Percentiles rank a stretch among this genome's conserved stretches.
Conservation (phyloP, 768 basidiomycete genomes). For the Naganishia kalamii region DNA sequence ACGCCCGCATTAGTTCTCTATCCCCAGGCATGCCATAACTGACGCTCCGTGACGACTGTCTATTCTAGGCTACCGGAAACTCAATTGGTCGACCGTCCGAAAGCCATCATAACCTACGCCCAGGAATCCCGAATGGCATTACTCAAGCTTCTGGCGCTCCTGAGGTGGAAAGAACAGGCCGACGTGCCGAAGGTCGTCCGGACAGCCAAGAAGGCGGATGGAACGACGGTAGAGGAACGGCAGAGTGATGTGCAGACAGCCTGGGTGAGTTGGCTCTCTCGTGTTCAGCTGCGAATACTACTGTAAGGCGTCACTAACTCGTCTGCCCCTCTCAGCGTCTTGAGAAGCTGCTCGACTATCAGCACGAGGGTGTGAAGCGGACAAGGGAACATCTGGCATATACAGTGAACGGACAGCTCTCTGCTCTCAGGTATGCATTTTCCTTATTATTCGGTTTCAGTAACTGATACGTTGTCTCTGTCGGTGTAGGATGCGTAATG, state of each 20-base stretch:
- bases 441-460: background rate
- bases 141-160: slow-evolving; percentile 11
- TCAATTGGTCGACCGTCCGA: slow-evolving; percentile 11
- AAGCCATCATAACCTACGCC: slow-evolving; percentile 6
- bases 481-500: background rate
- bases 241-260: slow-evolving; percentile 11
- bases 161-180: slow-evolving; percentile 16
- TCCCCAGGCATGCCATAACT: background rate
- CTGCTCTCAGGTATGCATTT: background rate
- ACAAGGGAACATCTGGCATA: slow-evolving; percentile 9
- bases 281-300: too few relatives aligned
- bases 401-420: slow-evolving; percentile 6
- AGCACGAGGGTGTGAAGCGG: slow-evolving; percentile 9
- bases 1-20: background rate
- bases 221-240: background rate
- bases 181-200: background rate
- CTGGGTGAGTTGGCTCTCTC: background rate
- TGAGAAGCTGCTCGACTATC: slow-evolving; percentile 2
- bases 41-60: background rate
- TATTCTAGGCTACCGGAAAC: background rate
- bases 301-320: background rate
- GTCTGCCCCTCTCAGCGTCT: background rate
- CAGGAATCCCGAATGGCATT: slow-evolving; percentile 16
- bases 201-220: background rate
- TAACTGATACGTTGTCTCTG: background rate